Evolutionary conservation across 306 rosid species (phyloP), one percentile per base, ranked within the genome.

Genomic region (Quercus robur): DNA sequence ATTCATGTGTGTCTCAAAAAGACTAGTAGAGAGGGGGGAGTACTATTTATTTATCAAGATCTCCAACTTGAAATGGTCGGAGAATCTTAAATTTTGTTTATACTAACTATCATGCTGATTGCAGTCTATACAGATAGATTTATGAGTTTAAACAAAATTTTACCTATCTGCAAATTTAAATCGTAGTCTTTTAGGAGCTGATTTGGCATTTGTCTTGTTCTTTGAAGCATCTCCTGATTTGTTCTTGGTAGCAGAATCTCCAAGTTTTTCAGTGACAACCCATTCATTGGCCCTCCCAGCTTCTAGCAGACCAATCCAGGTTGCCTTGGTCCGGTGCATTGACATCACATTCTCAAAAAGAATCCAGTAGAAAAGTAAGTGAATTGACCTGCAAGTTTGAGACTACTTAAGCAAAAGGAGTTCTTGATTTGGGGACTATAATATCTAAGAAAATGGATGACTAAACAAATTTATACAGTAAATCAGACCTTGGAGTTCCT

Each of bases 291-390:
- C 98, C 78, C 98, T 86, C 0, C 97, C 99, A 7, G 88, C 89
- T 81, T 93, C 99, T 1, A 96, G 75, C 19, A 96, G 85, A 72
- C 99, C 99, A 1, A 96, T 96, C 7, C 91, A 73, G 25, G 98
- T 93, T 0, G 98, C 99, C 83, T 96, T 96, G 19, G 99, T 96
- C n/a, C 99, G 93, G 81, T 96, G 99, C 87, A 96, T 33, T 9
- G 99, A 96, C 99, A 96, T 96, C 74, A 93, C 99, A 46, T 96
- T 96, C 90, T 96, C 99, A 63, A 96, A 96, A 28, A 96, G 97
- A 78, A 96, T 96, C 99, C 99, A 96, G 74, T 93, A 96, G 89
- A 96, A 96, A 83, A 96, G 71, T 71, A 96, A 90, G 78, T 96
- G 99, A 88, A 96, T 82, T 38, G 99, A 96, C 91, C 99, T 94